Base-by-base conservation (phyloP, 768 basidiomycete species). In the Leccinum imitatum region DNA sequence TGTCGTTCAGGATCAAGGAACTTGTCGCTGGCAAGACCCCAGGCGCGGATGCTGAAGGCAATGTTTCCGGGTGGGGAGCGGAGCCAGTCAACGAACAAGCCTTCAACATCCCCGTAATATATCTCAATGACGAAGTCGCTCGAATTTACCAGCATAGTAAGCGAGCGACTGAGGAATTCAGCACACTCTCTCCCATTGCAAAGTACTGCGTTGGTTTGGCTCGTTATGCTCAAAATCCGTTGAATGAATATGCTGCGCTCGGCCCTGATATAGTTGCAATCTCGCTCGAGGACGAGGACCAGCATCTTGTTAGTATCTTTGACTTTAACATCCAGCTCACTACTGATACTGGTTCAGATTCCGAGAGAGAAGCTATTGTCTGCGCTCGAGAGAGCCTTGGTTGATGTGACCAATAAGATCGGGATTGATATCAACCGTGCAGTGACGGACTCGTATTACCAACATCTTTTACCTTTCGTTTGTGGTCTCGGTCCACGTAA, bases 401-500 rank as follows among this genome's bases (percentile, higher is more conserved):
- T 97, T 58, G 95, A 98, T 71, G 80, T 92, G 27, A 89, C 91
- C 58, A 98, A 95, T 75, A 87, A 86, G 69, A 88, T 95, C 61
- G 97, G 97, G 31, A 95, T 98, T 50, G 95, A 98, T 71, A 90
- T 99, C 21, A 21, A 99, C 72, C 89, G 90, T 31, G 92, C 93
- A 35, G 87, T 94, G 17, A 86, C 86, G 2, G 93, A 98, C 72
- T 67, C 86, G 3, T 97, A 98, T 73, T 94, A 97, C 69, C 89
- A 91, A 65, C 82, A 88, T 54, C 81, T 98, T 33, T 80, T 99
- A 10, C 95, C 90, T 2, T 96, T 92, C 68, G 84, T 99, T 46
- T 87, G 93, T 68, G 97, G 97, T 14, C 80, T 99, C 54, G 97
- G 97, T 8, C 97, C 95, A 9, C 84, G 97, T 59, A 99, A 99